These are phyloP conservation scores for Thalassiosira allenii DNA, from an alignment of 352 stramenopile species.

Conservation along the genomic window DNA sequence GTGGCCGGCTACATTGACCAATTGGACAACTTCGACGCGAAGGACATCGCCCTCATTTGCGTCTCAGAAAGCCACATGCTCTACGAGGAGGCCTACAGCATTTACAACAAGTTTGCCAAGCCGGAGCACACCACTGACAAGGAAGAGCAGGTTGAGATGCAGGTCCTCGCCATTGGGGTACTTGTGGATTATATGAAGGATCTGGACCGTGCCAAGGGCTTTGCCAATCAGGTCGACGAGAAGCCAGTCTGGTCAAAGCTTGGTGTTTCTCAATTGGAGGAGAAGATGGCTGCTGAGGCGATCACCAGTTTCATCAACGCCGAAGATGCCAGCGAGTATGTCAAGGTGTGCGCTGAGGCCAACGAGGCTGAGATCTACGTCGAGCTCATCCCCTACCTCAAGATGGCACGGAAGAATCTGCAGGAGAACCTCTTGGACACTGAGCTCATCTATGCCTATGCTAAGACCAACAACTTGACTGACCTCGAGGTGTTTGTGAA, in stretches of 20 bases:
- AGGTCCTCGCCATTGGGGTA: constrained; percentile 88
- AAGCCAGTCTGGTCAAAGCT: constrained; percentile 99
- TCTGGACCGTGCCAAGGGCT: constrained; percentile 98
- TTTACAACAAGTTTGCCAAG: constrained; percentile 99
- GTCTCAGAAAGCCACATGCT: constrained; percentile 97
- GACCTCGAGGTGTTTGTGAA: constrained; percentile 99
- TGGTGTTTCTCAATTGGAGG: constrained; percentile 98
- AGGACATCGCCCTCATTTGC: constrained; percentile 99
- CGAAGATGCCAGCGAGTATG: constrained; percentile 96
- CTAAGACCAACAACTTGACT: constrained; percentile 98
- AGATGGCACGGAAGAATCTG: constrained; percentile 98
- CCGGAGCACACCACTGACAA: constrained; percentile 85
- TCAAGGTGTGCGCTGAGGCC: constrained; percentile 97
- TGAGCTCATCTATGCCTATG: constrained; percentile 99
- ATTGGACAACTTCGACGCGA: constrained; percentile 99
- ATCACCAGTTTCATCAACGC: constrained; percentile 99
- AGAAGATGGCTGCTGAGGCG: constrained; percentile 91
- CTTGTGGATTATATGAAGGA: constrained; percentile 94
- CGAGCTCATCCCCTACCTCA: constrained; percentile 98
- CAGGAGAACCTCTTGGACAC: constrained; percentile 99
- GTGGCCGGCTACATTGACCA: constrained; percentile 99
- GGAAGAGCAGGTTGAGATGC: constrained; percentile 93
- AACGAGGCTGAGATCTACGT: constrained; percentile 97
- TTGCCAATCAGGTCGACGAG: constrained; percentile 98
- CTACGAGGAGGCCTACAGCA: constrained; percentile 99